Percentiles rank a stretch among this genome's conserved stretches.
These are phyloP conservation scores for Bothriochloa decipiens DNA, from an alignment of 176 grass and related monocot species.

Conservation along the genomic window DNA sequence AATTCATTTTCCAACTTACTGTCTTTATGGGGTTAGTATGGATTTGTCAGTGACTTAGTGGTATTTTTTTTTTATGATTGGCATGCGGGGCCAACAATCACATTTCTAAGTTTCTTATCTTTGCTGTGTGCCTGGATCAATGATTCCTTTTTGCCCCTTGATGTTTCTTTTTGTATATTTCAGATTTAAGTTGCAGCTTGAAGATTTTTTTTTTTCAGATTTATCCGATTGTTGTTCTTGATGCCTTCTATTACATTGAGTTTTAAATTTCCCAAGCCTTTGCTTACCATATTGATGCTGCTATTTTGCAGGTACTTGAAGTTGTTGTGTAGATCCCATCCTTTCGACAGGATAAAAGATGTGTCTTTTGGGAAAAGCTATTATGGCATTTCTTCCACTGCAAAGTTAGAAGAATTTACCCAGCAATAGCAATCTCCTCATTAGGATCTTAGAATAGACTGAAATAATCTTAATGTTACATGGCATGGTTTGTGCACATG, in stretches of 20 bases:
- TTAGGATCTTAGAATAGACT: slow-evolving; percentile 34
- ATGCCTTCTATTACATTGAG: background rate
- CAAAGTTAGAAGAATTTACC: slow-evolving; percentile 36
- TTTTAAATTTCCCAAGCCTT: background rate
- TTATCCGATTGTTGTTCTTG: background rate
- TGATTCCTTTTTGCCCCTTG: background rate
- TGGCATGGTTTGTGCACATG: slow-evolving; percentile 34
- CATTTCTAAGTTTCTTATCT: too few species aligned
- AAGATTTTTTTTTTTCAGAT: background rate
- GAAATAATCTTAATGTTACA: slow-evolving; percentile 45
- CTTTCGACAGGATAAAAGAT: slow-evolving; percentile 53
- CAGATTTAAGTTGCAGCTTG: too few species aligned
- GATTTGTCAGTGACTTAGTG: too few species aligned
- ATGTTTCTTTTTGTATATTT: background rate
- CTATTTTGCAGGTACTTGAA: slow-evolving; percentile 61
- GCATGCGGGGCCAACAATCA: background rate
- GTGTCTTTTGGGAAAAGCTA: slow-evolving; percentile 40
- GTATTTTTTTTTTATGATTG: background rate
- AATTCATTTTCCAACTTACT: background rate
- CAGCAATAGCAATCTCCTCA: slow-evolving; percentile 24
- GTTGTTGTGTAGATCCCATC: slow-evolving; percentile 47
- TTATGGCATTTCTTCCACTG: slow-evolving; percentile 37
- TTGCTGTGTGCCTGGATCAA: background rate
- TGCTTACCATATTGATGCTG: background rate
- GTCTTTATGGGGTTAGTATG: background rate